phyloP scores from a whole-genome alignment of 306 rosid species.

The Dryas drummondii region DNA sequence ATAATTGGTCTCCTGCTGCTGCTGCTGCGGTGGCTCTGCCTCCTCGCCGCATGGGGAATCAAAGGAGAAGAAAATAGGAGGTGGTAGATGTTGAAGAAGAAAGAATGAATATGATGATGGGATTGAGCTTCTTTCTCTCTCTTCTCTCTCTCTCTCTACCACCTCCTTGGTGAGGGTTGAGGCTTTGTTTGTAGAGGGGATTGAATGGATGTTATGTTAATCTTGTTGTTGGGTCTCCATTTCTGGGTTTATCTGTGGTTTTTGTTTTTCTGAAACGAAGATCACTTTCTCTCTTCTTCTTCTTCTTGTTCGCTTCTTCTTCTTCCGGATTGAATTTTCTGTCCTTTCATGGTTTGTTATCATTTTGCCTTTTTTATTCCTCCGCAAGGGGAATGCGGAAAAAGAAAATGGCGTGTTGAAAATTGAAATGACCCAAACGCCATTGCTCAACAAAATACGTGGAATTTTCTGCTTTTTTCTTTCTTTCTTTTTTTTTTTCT shows the following conservation, averaged over 20 bases:
- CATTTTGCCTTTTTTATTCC: constrained; percentile 14
- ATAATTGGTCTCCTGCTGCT: not conserved
- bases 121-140: not conserved
- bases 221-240: too few species aligned
- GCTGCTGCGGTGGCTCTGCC: constrained; percentile 42
- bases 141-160: constrained; percentile 15
- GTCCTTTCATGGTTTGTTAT: constrained; percentile 18
- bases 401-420: not conserved
- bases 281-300: not conserved
- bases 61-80: not conserved
- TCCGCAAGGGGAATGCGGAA: not conserved
- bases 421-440: constrained; percentile 5
- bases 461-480: not conserved
- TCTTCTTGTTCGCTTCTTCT: not conserved
- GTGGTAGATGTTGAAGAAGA: constrained; percentile 31
- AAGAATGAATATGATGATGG: not conserved
- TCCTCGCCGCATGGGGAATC: constrained; percentile 60
- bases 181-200: too few species aligned
- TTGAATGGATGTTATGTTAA: too few species aligned
- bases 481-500: too few species aligned
- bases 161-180: not conserved
- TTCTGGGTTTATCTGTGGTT: too few species aligned
- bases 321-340: not conserved
- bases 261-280: not conserved
- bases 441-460: not conserved